A percentile compares a stretch with the other conserved stretches of the same genome.
phyloP scores from a whole-genome alignment of 1,139 yeast genomes.

The Lodderomyces oxycetoniae region DNA sequence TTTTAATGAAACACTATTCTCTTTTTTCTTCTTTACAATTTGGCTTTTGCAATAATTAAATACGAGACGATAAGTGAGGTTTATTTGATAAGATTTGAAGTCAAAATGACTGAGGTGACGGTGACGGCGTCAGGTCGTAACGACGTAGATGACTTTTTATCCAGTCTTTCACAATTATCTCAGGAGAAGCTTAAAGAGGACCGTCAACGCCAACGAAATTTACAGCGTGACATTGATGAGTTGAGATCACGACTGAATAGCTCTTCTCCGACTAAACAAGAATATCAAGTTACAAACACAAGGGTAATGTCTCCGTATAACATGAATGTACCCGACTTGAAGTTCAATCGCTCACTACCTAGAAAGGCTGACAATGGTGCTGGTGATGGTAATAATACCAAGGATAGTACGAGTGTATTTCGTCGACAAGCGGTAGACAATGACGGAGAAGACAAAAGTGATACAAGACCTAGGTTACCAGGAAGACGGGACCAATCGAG shows the following conservation, averaged over 20 bases:
- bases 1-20: too few relatives aligned
- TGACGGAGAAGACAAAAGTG: too few relatives aligned
- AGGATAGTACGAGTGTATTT: too few relatives aligned
- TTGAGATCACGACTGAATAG: conserved; percentile 25
- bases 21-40: too few relatives aligned
- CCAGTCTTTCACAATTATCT: conserved; percentile 31
- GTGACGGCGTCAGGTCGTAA: conserved; percentile 24
- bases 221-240: conserved; percentile 30
- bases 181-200: conserved; percentile 31
- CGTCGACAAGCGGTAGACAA: too few relatives aligned
- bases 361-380: conserved; percentile 5
- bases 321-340: conserved; percentile 18
- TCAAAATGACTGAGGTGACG: conserved; percentile 20
- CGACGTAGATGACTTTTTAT: conserved; percentile 32
- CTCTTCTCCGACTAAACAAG: conserved; percentile 21
- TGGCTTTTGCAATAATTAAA: too few relatives aligned
- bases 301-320: conserved; percentile 4
- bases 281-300: background rate
- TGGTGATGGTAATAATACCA: too few relatives aligned
- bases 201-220: conserved; percentile 28
- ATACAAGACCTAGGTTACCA: too few relatives aligned
- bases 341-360: conserved; percentile 16
- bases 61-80: too few relatives aligned
- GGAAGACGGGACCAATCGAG: conserved; percentile 5
- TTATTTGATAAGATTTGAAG: background rate